Percentiles rank a stretch among this genome's conserved stretches.
phyloP scores from a whole-genome alignment of 2,329 filamentous ascomycete species.

The Paecilomyces sp. region DNA sequence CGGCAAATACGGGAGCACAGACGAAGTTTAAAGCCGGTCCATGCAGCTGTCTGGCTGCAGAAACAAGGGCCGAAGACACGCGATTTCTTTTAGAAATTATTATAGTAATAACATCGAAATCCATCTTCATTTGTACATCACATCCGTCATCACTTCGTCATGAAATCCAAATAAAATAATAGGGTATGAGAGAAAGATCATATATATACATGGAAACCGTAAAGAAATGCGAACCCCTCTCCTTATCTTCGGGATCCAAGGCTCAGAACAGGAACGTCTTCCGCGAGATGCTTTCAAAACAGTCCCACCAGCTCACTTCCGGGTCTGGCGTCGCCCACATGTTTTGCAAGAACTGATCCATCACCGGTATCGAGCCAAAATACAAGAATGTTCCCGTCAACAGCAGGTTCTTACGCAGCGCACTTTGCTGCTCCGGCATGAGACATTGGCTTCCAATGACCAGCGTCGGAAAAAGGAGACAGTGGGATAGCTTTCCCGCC shows the following conservation, averaged over 20 bases:
- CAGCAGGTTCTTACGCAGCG: constrained; percentile 3
- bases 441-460: constrained; percentile 9
- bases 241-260: background rate
- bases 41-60: background rate
- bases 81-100: background rate
- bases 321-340: background rate
- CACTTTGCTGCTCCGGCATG: constrained; percentile 1
- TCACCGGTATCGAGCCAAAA: constrained; percentile 8
- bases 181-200: background rate
- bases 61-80: background rate
- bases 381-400: constrained; percentile 6
- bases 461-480: constrained; percentile 8
- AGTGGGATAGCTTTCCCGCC: constrained; percentile 9
- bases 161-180: background rate
- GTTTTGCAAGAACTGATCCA: constrained; percentile 6
- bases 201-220: background rate
- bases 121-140: background rate
- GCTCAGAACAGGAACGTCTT: constrained; percentile 8
- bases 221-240: background rate
- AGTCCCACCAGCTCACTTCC: constrained; percentile 7
- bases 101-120: background rate
- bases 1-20: background rate
- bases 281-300: constrained; percentile 6
- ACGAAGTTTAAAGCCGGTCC: background rate
- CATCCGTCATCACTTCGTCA: background rate